phyloP scores from a whole-genome alignment of 257 asterid genomes.

The Solanum ossicruentum region DNA sequence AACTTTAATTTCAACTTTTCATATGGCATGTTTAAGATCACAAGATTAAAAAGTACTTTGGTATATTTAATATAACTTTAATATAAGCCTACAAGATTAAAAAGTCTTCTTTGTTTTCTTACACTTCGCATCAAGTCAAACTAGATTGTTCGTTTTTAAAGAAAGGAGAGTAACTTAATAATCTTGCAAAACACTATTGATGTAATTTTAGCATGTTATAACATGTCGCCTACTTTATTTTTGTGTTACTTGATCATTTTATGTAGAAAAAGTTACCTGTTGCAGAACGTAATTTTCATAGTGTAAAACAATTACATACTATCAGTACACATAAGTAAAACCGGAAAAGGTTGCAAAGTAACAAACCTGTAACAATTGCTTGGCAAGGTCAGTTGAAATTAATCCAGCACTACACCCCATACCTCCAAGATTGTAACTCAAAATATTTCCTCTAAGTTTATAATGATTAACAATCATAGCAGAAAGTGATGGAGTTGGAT shows the following conservation, averaged over 20 bases:
- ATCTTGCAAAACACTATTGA: not conserved
- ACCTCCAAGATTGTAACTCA: slow-evolving; percentile 78
- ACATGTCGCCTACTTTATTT: not conserved
- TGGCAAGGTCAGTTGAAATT: slow-evolving; percentile 73
- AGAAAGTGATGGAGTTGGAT: slow-evolving; percentile 66
- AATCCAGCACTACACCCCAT: slow-evolving; percentile 92
- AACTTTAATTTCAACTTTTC: too few species aligned
- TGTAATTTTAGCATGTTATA: not conserved
- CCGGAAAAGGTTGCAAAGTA: not conserved
- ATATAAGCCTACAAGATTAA: too few species aligned
- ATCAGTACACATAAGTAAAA: not conserved
- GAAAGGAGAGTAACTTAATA: not conserved
- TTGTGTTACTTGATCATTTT: not conserved
- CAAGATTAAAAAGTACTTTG: too few species aligned
- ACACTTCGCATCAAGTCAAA: too few species aligned
- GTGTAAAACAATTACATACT: not conserved
- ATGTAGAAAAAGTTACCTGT: not conserved
- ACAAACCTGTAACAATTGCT: slow-evolving; percentile 56
- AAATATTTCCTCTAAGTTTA: slow-evolving; percentile 55
- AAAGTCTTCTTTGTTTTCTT: too few species aligned
- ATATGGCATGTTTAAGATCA: too few species aligned
- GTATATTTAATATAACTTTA: too few species aligned
- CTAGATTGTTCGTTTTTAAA: too few species aligned
- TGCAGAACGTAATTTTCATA: not conserved
- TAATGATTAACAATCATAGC: slow-evolving; percentile 68